These are phyloP conservation scores for Phytophthora hibernalis DNA, from an alignment of 352 stramenopile species.

Conservation along the genomic window DNA sequence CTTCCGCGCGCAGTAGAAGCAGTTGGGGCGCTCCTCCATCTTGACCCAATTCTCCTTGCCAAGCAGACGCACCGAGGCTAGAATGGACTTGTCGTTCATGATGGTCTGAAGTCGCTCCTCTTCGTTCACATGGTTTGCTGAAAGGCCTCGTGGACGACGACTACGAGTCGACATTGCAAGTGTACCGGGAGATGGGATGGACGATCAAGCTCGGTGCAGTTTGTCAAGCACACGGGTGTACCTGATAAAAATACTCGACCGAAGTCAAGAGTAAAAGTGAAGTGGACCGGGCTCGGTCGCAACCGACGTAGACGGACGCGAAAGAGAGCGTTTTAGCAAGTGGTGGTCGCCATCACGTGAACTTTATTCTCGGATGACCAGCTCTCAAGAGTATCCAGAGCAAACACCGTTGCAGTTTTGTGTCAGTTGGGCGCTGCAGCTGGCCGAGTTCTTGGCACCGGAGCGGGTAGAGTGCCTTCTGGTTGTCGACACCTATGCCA, in stretches of 20 bases:
- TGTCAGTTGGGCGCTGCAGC: conserved; percentile 30
- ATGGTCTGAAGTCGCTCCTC: conserved; percentile 65
- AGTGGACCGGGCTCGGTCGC: background rate
- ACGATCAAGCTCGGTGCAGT: background rate
- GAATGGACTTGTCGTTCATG: conserved; percentile 62
- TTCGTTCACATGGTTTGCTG: conserved; percentile 56
- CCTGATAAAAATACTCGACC: conserved; percentile 39
- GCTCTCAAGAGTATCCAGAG: conserved; percentile 26
- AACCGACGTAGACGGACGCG: conserved; percentile 25
- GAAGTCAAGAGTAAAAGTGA: conserved; percentile 34
- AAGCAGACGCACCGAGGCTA: conserved; percentile 53
- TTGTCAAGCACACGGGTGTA: background rate
- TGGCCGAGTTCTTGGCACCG: conserved; percentile 27
- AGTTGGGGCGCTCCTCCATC: conserved; percentile 68
- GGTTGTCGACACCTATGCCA: conserved; percentile 20
- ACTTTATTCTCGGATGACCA: conserved; percentile 25
- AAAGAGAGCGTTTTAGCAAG: conserved; percentile 40
- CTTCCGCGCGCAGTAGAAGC: conserved; percentile 81
- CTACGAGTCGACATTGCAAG: conserved; percentile 28
- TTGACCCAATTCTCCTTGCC: conserved; percentile 82
- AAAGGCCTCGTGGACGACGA: conserved; percentile 56
- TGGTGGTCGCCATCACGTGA: conserved; percentile 10
- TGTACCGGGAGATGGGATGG: background rate
- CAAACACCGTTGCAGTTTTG: conserved; percentile 28
- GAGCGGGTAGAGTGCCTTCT: conserved; percentile 22